Conservation (phyloP, 2,329 filamentous ascomycete genomes). For the Cercospora sp. region DNA sequence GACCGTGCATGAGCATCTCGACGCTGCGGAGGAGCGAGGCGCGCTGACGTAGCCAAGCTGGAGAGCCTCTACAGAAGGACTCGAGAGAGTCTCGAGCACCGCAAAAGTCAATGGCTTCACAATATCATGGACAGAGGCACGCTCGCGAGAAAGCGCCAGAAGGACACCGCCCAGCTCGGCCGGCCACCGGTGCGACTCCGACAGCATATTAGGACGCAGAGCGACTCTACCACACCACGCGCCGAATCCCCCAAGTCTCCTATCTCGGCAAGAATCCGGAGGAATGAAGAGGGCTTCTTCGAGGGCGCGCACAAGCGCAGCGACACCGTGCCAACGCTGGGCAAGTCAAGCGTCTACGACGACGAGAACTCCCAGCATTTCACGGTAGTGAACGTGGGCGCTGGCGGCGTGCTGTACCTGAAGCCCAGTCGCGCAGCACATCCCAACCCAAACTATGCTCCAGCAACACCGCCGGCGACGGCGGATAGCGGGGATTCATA, state of each 20-base stretch:
- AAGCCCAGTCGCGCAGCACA: conserved; percentile 41
- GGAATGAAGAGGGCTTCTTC: conserved; percentile 24
- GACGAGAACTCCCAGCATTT: conserved; percentile 41
- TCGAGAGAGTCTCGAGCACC: conserved; percentile 17
- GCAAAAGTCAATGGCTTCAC: conserved; percentile 28
- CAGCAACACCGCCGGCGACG: conserved; percentile 34
- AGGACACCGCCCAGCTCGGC: conserved; percentile 27
- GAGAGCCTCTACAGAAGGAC: conserved; percentile 15
- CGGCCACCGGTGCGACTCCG: conserved; percentile 24
- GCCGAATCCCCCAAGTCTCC: conserved; percentile 15
- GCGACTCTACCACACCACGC: conserved; percentile 14
- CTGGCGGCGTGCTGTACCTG: conserved; percentile 49
- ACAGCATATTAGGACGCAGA: conserved; percentile 18
- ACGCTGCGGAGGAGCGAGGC: conserved; percentile 11
- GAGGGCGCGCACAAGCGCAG: conserved; percentile 22
- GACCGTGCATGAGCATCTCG: conserved; percentile 22
- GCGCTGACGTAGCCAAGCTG: conserved; percentile 22
- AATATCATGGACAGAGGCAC: conserved; percentile 27
- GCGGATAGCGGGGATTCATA: conserved; percentile 26
- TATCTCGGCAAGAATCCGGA: conserved; percentile 25
- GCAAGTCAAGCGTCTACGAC: conserved; percentile 29
- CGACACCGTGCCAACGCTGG: conserved; percentile 23
- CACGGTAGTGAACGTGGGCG: conserved; percentile 50
- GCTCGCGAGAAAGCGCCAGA: conserved; percentile 28
- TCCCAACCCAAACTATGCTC: conserved; percentile 26